Evolutionary conservation across 75 land plant genomes (phyloP), one percentile per base, ranked within the genome.

Genomic region (Cupressus sempervirens): DNA sequence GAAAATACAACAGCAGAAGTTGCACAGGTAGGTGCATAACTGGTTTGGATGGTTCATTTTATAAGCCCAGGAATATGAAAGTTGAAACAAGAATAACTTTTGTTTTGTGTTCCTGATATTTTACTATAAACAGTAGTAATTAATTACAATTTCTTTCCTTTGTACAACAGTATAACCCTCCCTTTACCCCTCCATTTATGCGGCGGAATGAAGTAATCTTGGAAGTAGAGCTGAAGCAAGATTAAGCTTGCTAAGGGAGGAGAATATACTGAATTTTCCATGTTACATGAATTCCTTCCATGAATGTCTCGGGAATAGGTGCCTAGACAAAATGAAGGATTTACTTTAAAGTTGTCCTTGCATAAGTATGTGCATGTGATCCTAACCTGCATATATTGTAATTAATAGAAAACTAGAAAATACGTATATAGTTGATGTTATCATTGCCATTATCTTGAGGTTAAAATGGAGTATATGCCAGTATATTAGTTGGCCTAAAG

Each of bases 201-300:
- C 95, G 98, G 13, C 94, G 98, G n/a, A 96, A 95, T 89, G 98
- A 96, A 86, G 75, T 96, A 73, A 86, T 92, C 16, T 80, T 96
- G 84, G 98, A 96, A 86, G 95, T 96, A 81, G 96, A 93, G 87
- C 68, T 76, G 82, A 90, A 87, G 35, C 29, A 53, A 53, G 83
- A 82, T 52, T 79, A 79, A 38, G 46, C 41, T 43, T 36, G 14
- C 74, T 32, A 2, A 70, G 12, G 29, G n/a, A 18, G 70, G 72
- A 67, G 36, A 10, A 29, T 32, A 32, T 30, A 70, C 74, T 30
- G 74, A 29, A 10, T 9, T 68, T 26, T 23, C 11, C 2, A 29
- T 70, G 15, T 32, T 32, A 70, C 11, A 32, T 30, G 32, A 10
- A 70, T 70, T 0, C 35, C 14, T 35, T 30, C 11, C 74, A 32